These are phyloP conservation scores for Komagataella kurtzmanii DNA, from an alignment of 805 yeast genomes.

Conservation along the genomic window DNA sequence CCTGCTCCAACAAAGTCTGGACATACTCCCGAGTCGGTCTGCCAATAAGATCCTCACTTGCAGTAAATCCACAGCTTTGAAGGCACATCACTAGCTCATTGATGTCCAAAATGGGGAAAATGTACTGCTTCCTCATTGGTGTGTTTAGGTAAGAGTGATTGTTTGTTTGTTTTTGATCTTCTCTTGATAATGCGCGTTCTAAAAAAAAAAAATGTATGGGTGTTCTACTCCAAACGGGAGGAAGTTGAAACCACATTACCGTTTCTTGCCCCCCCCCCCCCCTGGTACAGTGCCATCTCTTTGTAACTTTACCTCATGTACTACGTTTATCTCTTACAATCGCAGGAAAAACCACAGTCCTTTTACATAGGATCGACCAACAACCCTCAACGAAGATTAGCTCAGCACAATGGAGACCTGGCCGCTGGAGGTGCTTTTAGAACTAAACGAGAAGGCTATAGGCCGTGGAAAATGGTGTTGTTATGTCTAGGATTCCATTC, in stretches of 20 bases:
- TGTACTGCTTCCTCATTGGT: slow-evolving; percentile 9
- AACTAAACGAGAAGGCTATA: slow-evolving; percentile 38
- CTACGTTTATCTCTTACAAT: slow-evolving; percentile 59
- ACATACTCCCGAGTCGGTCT: slow-evolving; percentile 19
- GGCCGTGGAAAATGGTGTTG: slow-evolving; percentile 67
- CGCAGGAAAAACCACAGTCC: slow-evolving; percentile 39
- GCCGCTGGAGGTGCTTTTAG: slow-evolving; percentile 54
- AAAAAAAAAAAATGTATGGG: not conserved
- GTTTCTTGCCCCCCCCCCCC: not conserved
- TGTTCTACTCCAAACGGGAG: not conserved
- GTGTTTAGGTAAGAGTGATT: slow-evolving; percentile 5
- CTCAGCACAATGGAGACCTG: slow-evolving; percentile 71
- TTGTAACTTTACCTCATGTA: slow-evolving; percentile 22
- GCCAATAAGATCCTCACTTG: slow-evolving; percentile 13
- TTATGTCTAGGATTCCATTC: slow-evolving; percentile 64
- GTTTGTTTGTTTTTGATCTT: not conserved
- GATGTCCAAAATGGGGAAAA: slow-evolving; percentile 19
- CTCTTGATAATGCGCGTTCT: not conserved
- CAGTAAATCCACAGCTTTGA: slow-evolving; percentile 4
- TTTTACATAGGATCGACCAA: slow-evolving; percentile 80
- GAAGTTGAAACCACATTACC: not conserved
- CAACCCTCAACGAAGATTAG: slow-evolving; percentile 47
- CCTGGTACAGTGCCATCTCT: not conserved
- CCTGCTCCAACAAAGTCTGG: slow-evolving; percentile 18
- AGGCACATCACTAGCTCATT: slow-evolving; percentile 13